Evolutionary conservation across 139 green algal species (phyloP).

Genomic region (Spirogloea muscicola): DNA sequence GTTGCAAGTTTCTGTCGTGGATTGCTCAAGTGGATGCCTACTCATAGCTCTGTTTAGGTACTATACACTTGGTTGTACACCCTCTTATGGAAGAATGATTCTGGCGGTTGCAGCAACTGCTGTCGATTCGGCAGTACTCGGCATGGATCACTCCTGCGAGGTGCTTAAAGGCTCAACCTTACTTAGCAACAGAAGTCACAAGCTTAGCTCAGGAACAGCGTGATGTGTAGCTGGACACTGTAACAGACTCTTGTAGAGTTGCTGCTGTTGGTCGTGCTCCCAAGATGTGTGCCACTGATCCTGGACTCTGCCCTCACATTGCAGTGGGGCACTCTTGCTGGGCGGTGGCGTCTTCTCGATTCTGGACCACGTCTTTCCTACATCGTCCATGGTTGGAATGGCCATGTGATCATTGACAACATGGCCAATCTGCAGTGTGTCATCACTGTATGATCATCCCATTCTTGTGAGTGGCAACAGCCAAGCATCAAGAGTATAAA

Average conservation of each 20-base stretch:
- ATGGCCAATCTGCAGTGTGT: no score
- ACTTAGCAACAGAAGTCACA: neutral
- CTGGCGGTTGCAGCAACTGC: conserved; percentile 47
- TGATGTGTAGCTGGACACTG: neutral
- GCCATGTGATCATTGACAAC: no score
- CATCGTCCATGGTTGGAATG: neutral
- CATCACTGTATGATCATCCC: no score
- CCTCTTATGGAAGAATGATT: neutral
- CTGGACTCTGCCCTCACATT: neutral
- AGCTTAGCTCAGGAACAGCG: neutral
- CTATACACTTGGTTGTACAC: neutral
- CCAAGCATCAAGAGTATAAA: no score
- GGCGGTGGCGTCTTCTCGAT: conserved; percentile 31
- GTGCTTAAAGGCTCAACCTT: neutral
- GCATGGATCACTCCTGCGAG: conserved; percentile 84
- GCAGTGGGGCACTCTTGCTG: conserved; percentile 41
- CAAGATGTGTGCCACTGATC: neutral
- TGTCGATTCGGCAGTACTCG: conserved; percentile 69
- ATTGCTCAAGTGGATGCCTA: neutral
- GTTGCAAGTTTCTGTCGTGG: neutral
- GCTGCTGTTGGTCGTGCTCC: neutral
- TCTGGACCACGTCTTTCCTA: conserved; percentile 28
- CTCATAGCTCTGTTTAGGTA: neutral
- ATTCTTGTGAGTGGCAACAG: no score
- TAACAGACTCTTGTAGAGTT: neutral